These are phyloP conservation scores for Mortierella sp. DNA, from an alignment of 371 early-diverging fungal species.

Conservation along the genomic window DNA sequence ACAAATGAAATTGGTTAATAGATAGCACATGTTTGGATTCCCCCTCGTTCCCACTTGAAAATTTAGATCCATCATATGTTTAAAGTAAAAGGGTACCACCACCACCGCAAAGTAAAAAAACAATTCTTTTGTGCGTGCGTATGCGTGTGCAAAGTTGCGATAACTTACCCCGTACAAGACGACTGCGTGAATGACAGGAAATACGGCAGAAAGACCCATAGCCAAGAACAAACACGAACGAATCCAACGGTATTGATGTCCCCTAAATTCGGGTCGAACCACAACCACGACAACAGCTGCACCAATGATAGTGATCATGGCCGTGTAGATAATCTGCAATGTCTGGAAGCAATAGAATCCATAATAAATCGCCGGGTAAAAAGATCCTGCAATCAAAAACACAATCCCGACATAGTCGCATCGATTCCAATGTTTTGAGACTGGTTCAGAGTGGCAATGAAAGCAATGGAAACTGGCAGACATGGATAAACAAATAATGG, in stretches of 20 bases:
- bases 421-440: constrained; percentile 73
- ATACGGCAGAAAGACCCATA: constrained; percentile 81
- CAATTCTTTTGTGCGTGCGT: too few species aligned
- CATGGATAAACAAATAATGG: constrained; percentile 82
- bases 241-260: constrained; percentile 83
- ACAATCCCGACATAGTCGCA: constrained; percentile 96
- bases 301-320: constrained; percentile 74
- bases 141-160: too few species aligned
- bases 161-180: constrained; percentile 79
- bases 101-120: not conserved
- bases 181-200: constrained; percentile 83
- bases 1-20: not conserved
- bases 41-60: not conserved
- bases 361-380: constrained; percentile 81
- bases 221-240: constrained; percentile 85
- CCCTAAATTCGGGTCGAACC: constrained; percentile 73
- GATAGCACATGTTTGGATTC: not conserved
- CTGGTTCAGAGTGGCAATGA: constrained; percentile 87
- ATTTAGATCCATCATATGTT: not conserved
- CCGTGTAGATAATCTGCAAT: constrained; percentile 74
- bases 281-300: constrained; percentile 69
- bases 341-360: constrained; percentile 78
- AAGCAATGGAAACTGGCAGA: constrained; percentile 89
- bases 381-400: constrained; percentile 84
- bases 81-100: too few species aligned